phyloP scores from a whole-genome alignment of 805 yeast species.

The Ogataea ganodermae region DNA sequence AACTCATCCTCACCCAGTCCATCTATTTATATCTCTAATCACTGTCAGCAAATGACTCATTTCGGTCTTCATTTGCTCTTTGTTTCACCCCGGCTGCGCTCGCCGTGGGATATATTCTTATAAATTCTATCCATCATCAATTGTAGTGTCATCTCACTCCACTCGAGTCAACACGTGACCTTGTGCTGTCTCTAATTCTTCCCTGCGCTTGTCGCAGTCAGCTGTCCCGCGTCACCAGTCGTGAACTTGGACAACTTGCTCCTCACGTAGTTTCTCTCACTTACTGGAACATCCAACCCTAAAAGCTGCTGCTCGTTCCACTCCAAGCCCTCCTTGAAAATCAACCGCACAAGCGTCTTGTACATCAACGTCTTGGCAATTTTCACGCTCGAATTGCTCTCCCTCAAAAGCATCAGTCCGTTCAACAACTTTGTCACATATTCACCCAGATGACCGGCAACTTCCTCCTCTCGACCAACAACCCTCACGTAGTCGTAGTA shows the following conservation, averaged over 20 bases:
- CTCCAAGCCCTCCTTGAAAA: conserved; percentile 34
- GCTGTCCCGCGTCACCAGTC: not conserved
- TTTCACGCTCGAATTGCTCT: conserved; percentile 38
- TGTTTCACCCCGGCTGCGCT: too few species aligned
- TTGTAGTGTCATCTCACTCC: too few species aligned
- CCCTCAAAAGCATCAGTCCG: conserved; percentile 45
- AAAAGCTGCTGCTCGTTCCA: conserved; percentile 38
- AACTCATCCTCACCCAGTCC: too few species aligned
- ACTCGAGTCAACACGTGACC: too few species aligned
- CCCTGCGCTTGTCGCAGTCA: not conserved
- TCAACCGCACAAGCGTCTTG: conserved; percentile 46
- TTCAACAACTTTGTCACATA: conserved; percentile 44
- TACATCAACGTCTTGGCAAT: conserved; percentile 58
- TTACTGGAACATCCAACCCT: conserved; percentile 46
- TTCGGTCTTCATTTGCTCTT: not conserved
- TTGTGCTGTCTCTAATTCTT: too few species aligned
- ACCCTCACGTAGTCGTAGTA: conserved; percentile 52
- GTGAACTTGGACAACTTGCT: conserved; percentile 27
- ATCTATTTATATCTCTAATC: too few species aligned
- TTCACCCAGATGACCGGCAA: conserved; percentile 17
- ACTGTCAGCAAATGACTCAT: not conserved
- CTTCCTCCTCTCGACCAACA: conserved; percentile 17
- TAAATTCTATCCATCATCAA: too few species aligned
- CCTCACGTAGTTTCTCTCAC: conserved; percentile 41
- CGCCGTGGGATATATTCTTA: too few species aligned